Percentiles rank a stretch among this genome's conserved stretches.
These are phyloP conservation scores for Acanthamoeba lenticulata DNA, from an alignment of 208 protist genomes.

Conservation along the genomic window DNA sequence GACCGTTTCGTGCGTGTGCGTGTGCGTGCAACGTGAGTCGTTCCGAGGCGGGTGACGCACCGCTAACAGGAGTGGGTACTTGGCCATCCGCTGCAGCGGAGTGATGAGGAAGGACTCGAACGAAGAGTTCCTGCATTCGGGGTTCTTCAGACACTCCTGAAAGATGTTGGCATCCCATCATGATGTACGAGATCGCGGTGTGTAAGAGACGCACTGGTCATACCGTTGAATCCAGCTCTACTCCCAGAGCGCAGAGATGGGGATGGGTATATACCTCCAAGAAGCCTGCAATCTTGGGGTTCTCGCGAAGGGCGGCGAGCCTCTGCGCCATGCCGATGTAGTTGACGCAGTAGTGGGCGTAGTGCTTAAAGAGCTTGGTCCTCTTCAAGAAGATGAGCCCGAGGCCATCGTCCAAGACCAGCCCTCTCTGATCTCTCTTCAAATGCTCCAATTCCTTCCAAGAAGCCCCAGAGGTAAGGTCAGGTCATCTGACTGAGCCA, in stretches of 20 bases:
- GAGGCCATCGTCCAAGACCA: constrained; percentile 2
- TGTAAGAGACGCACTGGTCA: too few relatives aligned
- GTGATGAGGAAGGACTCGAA: constrained; percentile 59
- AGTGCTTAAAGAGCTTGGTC: constrained; percentile 54
- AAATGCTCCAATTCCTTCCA: constrained; percentile 2
- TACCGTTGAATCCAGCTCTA: background rate
- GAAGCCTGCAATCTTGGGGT: background rate
- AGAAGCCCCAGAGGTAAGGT: background rate
- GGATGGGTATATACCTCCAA: background rate
- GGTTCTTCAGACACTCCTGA: constrained; percentile 40
- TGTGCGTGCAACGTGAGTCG: too few relatives aligned
- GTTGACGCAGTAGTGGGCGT: constrained; percentile 61
- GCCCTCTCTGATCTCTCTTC: background rate
- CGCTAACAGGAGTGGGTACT: background rate
- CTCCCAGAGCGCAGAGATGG: background rate
- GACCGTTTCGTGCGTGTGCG: too few relatives aligned
- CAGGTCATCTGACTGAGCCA: background rate
- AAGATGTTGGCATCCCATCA: background rate
- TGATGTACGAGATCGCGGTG: background rate
- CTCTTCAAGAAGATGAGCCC: background rate
- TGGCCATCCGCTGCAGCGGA: background rate
- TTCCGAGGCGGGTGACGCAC: background rate
- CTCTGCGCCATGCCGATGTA: background rate
- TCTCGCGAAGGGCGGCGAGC: background rate
- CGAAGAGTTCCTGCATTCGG: background rate